Conservation (phyloP, 2,329 filamentous ascomycete genomes). For the Diaporthe batatas region DNA sequence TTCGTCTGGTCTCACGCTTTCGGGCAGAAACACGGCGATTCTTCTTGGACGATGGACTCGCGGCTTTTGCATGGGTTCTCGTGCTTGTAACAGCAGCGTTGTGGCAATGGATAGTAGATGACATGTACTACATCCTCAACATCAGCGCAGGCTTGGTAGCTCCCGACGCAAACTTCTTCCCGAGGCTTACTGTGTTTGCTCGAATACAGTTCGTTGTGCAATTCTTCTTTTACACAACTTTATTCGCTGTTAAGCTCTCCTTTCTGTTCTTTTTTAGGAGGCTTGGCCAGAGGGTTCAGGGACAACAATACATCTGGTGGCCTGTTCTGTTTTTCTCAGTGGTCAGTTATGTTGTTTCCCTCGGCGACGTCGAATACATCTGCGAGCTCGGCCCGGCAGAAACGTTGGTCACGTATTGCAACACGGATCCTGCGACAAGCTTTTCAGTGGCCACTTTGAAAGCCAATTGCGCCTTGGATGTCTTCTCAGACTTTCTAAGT, state of each 20-base stretch:
- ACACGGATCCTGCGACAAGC: background rate
- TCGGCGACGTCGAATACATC: slow-evolving; percentile 34
- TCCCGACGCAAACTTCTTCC: slow-evolving; percentile 1
- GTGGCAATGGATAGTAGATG: background rate
- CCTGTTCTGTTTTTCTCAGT: slow-evolving; percentile 27
- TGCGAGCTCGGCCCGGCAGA: slow-evolving; percentile 33
- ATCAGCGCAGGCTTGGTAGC: background rate
- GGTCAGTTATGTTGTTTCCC: slow-evolving; percentile 17
- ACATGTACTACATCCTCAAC: slow-evolving; percentile 1
- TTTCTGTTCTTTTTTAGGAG: slow-evolving; percentile 39
- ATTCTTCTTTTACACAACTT: slow-evolving; percentile 33
- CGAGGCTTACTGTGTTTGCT: background rate
- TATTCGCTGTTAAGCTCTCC: slow-evolving; percentile 36
- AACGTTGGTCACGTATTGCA: slow-evolving; percentile 30
- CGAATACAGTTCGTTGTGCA: slow-evolving; percentile 9
- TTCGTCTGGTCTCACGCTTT: slow-evolving; percentile 2
- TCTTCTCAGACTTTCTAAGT: slow-evolving; percentile 40
- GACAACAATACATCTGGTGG: slow-evolving; percentile 36
- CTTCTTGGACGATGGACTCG: slow-evolving; percentile 22
- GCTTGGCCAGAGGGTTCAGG: slow-evolving; percentile 31
- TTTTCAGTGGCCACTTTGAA: slow-evolving; percentile 29
- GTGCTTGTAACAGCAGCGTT: slow-evolving; percentile 18
- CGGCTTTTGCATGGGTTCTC: slow-evolving; percentile 1
- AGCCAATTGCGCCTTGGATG: slow-evolving; percentile 37
- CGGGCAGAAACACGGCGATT: background rate